Percentiles rank a stretch among this genome's conserved stretches.
These are phyloP conservation scores for Cyathus striatus DNA, from an alignment of 768 basidiomycete genomes.

Conservation along the genomic window DNA sequence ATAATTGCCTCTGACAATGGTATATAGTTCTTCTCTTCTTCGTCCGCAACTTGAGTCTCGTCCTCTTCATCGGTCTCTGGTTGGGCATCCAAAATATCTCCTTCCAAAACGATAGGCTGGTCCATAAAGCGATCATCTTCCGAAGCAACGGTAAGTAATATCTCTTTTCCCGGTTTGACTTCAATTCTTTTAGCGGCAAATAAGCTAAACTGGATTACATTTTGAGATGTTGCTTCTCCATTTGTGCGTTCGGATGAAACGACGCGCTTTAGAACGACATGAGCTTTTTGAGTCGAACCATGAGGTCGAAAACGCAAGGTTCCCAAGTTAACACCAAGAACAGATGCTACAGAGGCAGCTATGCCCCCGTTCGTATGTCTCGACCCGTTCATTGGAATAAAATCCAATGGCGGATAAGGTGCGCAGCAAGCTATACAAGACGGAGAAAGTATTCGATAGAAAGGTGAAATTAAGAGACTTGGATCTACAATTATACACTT, in stretches of 20 bases:
- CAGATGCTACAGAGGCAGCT: conserved; percentile 37
- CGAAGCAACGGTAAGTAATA: conserved; percentile 53
- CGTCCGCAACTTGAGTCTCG: conserved; percentile 31
- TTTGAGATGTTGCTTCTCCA: conserved; percentile 31
- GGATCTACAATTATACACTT: no score
- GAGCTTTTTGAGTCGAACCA: conserved; percentile 62
- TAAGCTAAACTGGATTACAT: conserved; percentile 52
- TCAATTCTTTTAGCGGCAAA: conserved; percentile 68
- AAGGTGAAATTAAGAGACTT: no score
- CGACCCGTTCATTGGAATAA: no score
- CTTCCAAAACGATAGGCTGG: conserved; percentile 54
- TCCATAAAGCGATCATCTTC: conserved; percentile 52
- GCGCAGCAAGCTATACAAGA: conserved; percentile 7
- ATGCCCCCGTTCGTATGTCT: no score
- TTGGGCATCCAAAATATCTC: conserved; percentile 31
- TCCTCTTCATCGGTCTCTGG: conserved; percentile 31
- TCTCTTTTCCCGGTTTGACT: conserved; percentile 67
- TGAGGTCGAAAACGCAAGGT: conserved; percentile 61
- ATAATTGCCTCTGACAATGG: conserved; percentile 24
- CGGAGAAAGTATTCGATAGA: no score
- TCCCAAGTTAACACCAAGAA: conserved; percentile 55
- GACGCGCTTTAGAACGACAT: conserved; percentile 63
- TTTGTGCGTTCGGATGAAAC: conserved; percentile 38
- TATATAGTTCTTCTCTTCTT: conserved; percentile 28
- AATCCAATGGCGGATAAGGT: conserved; percentile 8